phyloP scores from a whole-genome alignment of 2,329 filamentous ascomycete species.

The Alternaria longipes region DNA sequence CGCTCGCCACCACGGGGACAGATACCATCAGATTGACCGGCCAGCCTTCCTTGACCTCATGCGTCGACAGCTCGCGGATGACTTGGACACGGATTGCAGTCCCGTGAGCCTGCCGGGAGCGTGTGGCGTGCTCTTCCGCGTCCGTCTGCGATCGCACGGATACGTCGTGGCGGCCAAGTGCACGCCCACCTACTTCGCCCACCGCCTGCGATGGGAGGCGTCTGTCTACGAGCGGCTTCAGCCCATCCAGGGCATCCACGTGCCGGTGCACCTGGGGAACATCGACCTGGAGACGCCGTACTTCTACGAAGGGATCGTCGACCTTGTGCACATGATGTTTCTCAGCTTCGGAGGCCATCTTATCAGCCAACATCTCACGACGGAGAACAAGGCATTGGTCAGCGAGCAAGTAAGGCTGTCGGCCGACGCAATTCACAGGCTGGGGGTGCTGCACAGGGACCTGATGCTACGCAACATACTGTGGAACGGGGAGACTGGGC shows the following conservation, averaged over 20 bases:
- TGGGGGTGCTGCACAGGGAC: no score
- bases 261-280: conserved; percentile 38
- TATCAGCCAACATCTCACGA: no score
- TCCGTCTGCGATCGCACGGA: conserved; percentile 54
- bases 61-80: conserved; percentile 27
- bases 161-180: conserved; percentile 59
- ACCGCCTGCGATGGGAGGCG: conserved; percentile 26
- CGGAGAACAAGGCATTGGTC: no score
- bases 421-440: no score
- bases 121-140: conserved; percentile 53
- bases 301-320: no score
- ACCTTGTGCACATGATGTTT: no score
- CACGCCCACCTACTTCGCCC: conserved; percentile 32
- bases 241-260: conserved; percentile 30
- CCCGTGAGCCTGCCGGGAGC: conserved; percentile 44
- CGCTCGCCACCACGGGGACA: conserved; percentile 41
- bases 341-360: no score
- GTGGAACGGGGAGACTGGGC: no score
- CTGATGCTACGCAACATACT: no score
- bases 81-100: conserved; percentile 33
- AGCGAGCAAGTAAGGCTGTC: no score
- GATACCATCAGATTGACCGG: conserved; percentile 42
- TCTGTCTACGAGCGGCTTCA: conserved; percentile 29
- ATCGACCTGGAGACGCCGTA: no score
- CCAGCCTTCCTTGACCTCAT: conserved; percentile 43